Percentiles rank a stretch among this genome's conserved stretches.
Conservation (phyloP, 768 basidiomycete genomes). For the Termitomyces sp. region DNA sequence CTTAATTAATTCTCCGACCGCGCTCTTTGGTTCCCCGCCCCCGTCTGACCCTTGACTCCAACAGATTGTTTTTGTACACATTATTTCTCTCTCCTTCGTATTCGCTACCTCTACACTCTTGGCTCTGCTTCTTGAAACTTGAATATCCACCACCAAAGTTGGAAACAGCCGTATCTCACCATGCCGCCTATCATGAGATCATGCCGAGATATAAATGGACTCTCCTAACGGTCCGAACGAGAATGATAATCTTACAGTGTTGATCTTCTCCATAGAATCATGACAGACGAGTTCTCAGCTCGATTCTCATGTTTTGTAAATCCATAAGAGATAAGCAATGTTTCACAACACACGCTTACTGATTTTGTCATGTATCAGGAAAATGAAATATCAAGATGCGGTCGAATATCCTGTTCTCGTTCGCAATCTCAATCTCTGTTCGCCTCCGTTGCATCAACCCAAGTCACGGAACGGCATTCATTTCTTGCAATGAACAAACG, state of each 20-base stretch:
- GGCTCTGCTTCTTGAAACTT: too few species aligned
- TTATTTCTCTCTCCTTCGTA: not conserved
- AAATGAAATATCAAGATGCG: not conserved
- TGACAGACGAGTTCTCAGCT: not conserved
- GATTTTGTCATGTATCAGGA: not conserved
- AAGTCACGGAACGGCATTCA: not conserved
- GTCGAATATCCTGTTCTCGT: too few species aligned
- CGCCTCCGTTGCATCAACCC: not conserved
- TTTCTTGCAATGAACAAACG: not conserved
- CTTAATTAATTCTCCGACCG: too few species aligned
- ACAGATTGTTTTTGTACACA: too few species aligned
- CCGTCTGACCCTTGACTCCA: not conserved
- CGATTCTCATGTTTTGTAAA: not conserved
- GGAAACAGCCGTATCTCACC: not conserved
- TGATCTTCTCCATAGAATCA: not conserved
- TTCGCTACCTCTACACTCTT: not conserved
- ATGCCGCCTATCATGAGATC: not conserved
- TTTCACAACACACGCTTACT: too few species aligned
- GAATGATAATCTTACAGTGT: not conserved
- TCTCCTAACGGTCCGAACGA: not conserved
- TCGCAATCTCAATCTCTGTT: not conserved
- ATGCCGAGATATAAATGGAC: not conserved
- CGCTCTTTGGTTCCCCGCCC: not conserved
- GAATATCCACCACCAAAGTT: not conserved
- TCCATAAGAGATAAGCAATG: not conserved